Evolutionary conservation across 1,284 basidiomycete genomes (phyloP).

Genomic region (Phlebopus sp.): DNA sequence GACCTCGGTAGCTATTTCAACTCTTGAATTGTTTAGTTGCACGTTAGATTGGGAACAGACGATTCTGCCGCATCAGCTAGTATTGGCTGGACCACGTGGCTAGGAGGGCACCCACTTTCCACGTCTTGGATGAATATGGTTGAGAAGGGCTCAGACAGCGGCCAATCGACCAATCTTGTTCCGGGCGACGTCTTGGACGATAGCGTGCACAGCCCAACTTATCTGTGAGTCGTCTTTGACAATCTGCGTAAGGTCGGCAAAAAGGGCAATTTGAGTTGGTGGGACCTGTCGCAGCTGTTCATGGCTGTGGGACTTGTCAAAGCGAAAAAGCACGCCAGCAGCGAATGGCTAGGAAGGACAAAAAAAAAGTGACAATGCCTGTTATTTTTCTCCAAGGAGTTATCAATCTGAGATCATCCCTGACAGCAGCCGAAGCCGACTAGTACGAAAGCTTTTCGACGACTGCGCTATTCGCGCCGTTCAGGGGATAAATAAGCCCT

Average conservation of each 20-base stretch:
- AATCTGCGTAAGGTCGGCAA: background rate
- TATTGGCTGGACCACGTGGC: slow-evolving; percentile 10
- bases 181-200: background rate
- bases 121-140: slow-evolving; percentile 2
- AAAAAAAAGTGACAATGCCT: background rate
- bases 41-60: slow-evolving; percentile 27
- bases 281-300: background rate
- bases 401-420: background rate
- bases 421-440: background rate
- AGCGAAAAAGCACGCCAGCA: background rate
- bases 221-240: background rate
- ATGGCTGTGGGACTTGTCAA: background rate
- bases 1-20: slow-evolving; percentile 31
- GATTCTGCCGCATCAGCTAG: slow-evolving; percentile 12
- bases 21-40: slow-evolving; percentile 24
- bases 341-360: background rate
- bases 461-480: background rate
- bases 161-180: slow-evolving; percentile 6
- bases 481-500: background rate
- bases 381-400: background rate
- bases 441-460: background rate
- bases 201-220: background rate
- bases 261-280: background rate
- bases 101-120: slow-evolving; percentile 2
- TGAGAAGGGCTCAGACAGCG: background rate